Evolutionary conservation across 1,284 basidiomycete genomes (phyloP).

Genomic region (Kalmanozyma brasiliensis): DNA sequence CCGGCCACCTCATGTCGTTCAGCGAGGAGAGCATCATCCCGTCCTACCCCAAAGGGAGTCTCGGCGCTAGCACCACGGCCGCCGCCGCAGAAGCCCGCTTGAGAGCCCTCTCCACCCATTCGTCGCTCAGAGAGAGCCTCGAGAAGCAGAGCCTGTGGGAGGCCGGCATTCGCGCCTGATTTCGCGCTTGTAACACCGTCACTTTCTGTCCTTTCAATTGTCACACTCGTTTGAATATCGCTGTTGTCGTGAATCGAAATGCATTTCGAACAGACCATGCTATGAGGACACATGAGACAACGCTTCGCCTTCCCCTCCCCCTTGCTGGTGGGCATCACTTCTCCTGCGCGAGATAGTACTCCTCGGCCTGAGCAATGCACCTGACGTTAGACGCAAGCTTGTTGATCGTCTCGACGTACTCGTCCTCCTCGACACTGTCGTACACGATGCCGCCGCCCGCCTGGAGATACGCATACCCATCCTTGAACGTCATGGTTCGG

Average conservation of each 20-base stretch:
- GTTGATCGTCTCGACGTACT: slow-evolving; percentile 95
- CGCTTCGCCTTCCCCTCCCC: too few relatives aligned
- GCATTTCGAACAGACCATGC: too few relatives aligned
- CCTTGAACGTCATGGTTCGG: slow-evolving; percentile 96
- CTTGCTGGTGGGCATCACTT: too few relatives aligned
- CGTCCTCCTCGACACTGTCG: slow-evolving; percentile 96
- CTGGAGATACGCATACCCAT: slow-evolving; percentile 90
- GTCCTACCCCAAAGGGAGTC: too few relatives aligned
- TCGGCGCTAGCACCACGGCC: not conserved
- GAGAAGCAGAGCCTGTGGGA: slow-evolving; percentile 20
- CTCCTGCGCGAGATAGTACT: slow-evolving; percentile 35
- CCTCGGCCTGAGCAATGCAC: slow-evolving; percentile 86
- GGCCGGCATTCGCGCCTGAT: slow-evolving; percentile 7
- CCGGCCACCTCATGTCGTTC: slow-evolving; percentile 2
- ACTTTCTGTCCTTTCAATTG: too few relatives aligned
- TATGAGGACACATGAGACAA: too few relatives aligned
- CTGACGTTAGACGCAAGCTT: slow-evolving; percentile 88
- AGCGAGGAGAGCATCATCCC: slow-evolving; percentile 33
- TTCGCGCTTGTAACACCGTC: too few relatives aligned
- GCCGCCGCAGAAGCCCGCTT: not conserved
- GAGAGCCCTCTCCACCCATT: not conserved
- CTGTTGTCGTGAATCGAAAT: too few relatives aligned
- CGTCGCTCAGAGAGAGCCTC: slow-evolving; percentile 13
- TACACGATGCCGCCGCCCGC: slow-evolving; percentile 95
- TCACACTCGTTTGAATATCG: slow-evolving; percentile 2